These are phyloP conservation scores for Aureobasidium sp. DNA, from an alignment of 2,329 filamentous ascomycete genomes.

Conservation along the genomic window DNA sequence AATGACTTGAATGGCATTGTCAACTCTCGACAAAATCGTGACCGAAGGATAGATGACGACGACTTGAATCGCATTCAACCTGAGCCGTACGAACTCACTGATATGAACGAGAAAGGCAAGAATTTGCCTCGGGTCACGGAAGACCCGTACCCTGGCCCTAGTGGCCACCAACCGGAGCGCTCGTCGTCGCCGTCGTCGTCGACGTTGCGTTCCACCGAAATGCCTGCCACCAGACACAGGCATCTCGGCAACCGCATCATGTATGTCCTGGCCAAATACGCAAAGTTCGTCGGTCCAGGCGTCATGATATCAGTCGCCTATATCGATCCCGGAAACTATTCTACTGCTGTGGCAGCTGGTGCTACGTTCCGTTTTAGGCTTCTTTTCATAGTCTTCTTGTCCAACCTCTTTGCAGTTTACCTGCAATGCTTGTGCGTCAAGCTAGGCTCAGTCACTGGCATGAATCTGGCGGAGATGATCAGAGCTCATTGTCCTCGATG, in stretches of 20 bases:
- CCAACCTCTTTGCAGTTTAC: constrained; percentile 65
- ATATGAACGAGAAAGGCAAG: constrained; percentile 6
- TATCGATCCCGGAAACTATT: constrained; percentile 55
- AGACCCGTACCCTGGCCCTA: constrained; percentile 8
- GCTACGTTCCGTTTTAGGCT: constrained; percentile 58
- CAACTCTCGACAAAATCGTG: constrained; percentile 49
- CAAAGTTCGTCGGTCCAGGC: constrained; percentile 58
- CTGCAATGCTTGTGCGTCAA: constrained; percentile 61
- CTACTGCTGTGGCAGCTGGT: constrained; percentile 63
- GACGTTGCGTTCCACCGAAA: constrained; percentile 19
- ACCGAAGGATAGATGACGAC: constrained; percentile 32
- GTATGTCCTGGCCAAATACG: constrained; percentile 39
- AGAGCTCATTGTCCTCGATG: constrained; percentile 45
- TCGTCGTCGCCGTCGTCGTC: constrained; percentile 4
- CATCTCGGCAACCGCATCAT: constrained; percentile 4
- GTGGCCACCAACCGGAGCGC: constrained; percentile 5
- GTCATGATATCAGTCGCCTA: constrained; percentile 53
- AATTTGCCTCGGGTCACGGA: constrained; percentile 6
- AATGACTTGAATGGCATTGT: constrained; percentile 56
- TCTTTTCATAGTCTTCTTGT: constrained; percentile 61
- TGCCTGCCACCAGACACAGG: constrained; percentile 5
- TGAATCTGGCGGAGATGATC: constrained; percentile 45
- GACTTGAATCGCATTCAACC: constrained; percentile 23
- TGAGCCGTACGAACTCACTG: constrained; percentile 17
- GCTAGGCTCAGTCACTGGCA: constrained; percentile 44